A percentile compares a stretch with the other conserved stretches of the same genome.
Conservation (phyloP, 306 rosid species). For the Cicer arietinum region DNA sequence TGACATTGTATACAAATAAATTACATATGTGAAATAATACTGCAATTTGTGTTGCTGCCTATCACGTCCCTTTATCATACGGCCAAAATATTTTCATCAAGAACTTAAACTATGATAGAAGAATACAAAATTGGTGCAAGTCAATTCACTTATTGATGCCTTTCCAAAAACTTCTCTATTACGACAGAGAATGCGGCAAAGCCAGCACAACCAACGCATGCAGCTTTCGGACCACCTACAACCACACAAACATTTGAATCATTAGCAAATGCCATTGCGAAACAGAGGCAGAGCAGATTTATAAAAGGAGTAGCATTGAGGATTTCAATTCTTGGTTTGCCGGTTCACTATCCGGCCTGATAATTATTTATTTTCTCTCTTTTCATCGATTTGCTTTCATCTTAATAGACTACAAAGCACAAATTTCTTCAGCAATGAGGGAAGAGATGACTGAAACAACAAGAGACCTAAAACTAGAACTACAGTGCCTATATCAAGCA, state of each 20-base stretch:
- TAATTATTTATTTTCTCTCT: not conserved
- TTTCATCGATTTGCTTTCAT: not conserved
- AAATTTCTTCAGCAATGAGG: slow-evolving; percentile 6
- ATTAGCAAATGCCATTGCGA: slow-evolving; percentile 12
- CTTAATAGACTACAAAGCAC: not conserved
- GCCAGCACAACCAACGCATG: slow-evolving; percentile 92
- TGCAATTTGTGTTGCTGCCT: not conserved
- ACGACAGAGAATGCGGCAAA: slow-evolving; percentile 89
- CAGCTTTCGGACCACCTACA: slow-evolving; percentile 93
- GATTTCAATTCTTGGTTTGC: slow-evolving; percentile 28
- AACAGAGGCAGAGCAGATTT: slow-evolving; percentile 15
- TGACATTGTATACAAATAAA: slow-evolving; percentile 37
- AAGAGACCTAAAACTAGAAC: not conserved
- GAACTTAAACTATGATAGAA: slow-evolving; percentile 23
- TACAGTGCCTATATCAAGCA: not conserved
- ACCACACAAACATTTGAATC: slow-evolving; percentile 45
- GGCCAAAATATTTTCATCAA: slow-evolving; percentile 27
- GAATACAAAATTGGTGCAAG: slow-evolving; percentile 33
- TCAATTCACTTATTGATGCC: slow-evolving; percentile 61
- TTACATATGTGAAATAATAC: slow-evolving; percentile 23
- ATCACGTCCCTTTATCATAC: slow-evolving; percentile 16
- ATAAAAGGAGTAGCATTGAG: not conserved
- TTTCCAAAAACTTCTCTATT: slow-evolving; percentile 86
- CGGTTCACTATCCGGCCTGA: not conserved
- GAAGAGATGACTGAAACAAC: not conserved